Evolutionary conservation across 208 protist genomes (phyloP), one percentile per base, ranked within the genome.

Genomic region (Crithidia thermophila): DNA sequence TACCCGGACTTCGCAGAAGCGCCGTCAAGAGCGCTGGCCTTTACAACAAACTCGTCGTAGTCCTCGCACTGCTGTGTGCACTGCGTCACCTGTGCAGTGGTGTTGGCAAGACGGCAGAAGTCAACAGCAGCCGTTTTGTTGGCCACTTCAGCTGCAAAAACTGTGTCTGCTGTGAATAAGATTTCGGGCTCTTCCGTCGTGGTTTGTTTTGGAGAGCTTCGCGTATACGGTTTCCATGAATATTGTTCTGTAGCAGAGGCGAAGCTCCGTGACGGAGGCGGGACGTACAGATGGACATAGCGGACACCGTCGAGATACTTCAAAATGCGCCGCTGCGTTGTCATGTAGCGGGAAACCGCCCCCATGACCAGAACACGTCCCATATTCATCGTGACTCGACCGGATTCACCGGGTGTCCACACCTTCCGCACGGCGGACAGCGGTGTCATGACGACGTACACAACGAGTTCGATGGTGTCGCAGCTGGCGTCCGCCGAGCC

Each of bases 291-390:
- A 31, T 58, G 33, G 2, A 30, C 16, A 31, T 64, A 56, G 1
- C 25, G 5, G 21, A 75, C 69, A 11, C 16, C 42, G 14, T 46
- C 20, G 4, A 68, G 14, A n/a, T 64, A 43, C 53, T 40, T 61
- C 11, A 61, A n/a, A 0, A 37, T 2, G 4, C 49, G 42, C 42
- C 36, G 27, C 30, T 50, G 57, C 14, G 69, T 75, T 3, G 45
- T 47, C 37, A 75, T 23, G 45, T 67, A 75, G 31, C 69, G 69
- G 3, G 51, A 58, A 13, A 58, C 53, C 23, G 69, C 61, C 13
- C 69, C 69, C 16, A 18, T 25, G 3, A 59, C 34, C 8, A 42
- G 27, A 0, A 9, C 7, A 10, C 56, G 33, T 3, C 27, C 51
- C 10, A 34, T 14, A 7, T 5, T 8, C 4, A 60, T 25, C 25